Base-by-base conservation (phyloP, 2,329 filamentous ascomycete genomes). In the Pezicula rhizophila region DNA sequence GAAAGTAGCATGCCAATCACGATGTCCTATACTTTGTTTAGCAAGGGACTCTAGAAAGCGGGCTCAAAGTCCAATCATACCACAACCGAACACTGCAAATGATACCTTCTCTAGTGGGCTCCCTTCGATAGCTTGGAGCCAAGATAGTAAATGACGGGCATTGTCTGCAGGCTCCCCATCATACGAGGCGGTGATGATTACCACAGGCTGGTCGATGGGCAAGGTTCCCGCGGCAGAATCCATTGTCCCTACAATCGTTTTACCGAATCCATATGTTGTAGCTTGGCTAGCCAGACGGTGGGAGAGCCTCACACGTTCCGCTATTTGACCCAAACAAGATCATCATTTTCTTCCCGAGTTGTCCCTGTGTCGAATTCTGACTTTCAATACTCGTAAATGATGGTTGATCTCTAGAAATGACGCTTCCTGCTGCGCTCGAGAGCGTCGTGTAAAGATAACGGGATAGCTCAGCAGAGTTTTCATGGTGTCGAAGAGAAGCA, bases 161-260 rank as follows among this genome's bases (percentile, higher is more conserved):
- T 91, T 89, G 52, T 88, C 84, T 0, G 85, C 79, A 0, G 87
- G 83, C 47, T 87, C 75, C 1, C 87, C 87, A 58, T 91, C 86
- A 56, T 90, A 91, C 1, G 80, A 84, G 0, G 86, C 77, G 0
- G 82, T 82, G 53, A 91, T 74, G 44, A 90, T 74, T 20, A 88
- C 69, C 0, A 86, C 73, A 0, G 85, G 84, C 7, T 76, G 73
- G 23, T 78, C 73, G 44, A 71, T 79, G 0, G 82, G 77, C 0
- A 90, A 61, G 2, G 76, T 74, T 42, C 79, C 75, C 15, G 77
- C 78, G 0, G 80, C 84, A 0, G 74, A 71, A 59, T 90, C 83
- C 34, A 90, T 65, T 1, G 75, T 72, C 18, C 76, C 72, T 1
- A 84, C 67, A 2, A 69, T 62, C 7, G 79, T 77, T 2, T 62